These are phyloP conservation scores for Cordyceps militaris DNA, from an alignment of 2,329 filamentous ascomycete genomes.

Conservation along the genomic window DNA sequence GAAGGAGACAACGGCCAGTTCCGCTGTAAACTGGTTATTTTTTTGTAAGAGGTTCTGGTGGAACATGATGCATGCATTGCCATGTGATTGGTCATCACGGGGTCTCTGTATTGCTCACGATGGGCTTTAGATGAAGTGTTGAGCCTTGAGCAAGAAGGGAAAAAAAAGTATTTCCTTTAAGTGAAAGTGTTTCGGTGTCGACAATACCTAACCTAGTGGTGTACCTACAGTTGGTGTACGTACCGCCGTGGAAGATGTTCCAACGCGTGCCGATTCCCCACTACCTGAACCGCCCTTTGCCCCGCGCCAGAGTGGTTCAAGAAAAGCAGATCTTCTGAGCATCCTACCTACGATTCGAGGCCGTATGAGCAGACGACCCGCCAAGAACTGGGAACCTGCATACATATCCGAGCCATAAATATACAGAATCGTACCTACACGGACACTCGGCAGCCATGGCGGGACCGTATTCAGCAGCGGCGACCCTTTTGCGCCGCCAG, in stretches of 20 bases:
- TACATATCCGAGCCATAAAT: background rate
- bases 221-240: too few species aligned
- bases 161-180: too few species aligned
- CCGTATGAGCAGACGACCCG: background rate
- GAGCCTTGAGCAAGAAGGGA: background rate
- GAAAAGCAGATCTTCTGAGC: background rate
- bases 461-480: slow-evolving; percentile 49
- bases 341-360: background rate
- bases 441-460: slow-evolving; percentile 25
- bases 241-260: too few species aligned
- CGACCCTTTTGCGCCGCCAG: slow-evolving; percentile 71
- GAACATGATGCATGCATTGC: too few species aligned
- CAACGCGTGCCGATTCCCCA: background rate
- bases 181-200: too few species aligned
- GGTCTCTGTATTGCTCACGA: background rate
- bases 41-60: background rate
- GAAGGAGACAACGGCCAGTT: background rate
- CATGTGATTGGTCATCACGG: background rate
- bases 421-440: background rate
- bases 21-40: too few species aligned
- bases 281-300: slow-evolving; percentile 2
- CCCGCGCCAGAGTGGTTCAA: background rate
- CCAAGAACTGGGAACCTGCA: background rate
- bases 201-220: too few species aligned
- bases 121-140: background rate